Evolutionary conservation across 805 yeast genomes (phyloP), one percentile per base, ranked within the genome.

Genomic region (Zygosaccharomyces rouxii): DNA sequence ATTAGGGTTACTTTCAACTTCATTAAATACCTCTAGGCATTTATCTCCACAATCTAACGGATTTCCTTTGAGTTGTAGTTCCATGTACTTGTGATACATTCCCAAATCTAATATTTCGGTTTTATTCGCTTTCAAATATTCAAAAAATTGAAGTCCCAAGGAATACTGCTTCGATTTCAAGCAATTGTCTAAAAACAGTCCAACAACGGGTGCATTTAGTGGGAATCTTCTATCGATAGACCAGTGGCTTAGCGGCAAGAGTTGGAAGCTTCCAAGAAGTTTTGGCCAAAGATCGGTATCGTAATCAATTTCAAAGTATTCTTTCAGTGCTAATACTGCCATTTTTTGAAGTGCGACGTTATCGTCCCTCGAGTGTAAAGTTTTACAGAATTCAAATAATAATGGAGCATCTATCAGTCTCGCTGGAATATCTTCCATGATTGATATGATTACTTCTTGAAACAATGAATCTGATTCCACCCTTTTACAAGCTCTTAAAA

Each of bases 311-410:
- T 53, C 47, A 39, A 51, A 63, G 44, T 58, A 63, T 33, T 49
- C 46, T 3, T 50, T 38, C 5, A 62, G 31, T 2, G 55, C 59
- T 7, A 23, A 18, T 3, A 57, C 28, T 0, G 58, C 42, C 13
- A 42, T 21, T 21, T 29, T 18, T 22, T 44, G 42, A 7, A 52
- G 31, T 28, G 40, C 45, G 13, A 30, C 14, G 22, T 35, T 37
- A 10, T 40, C 51, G 4, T 38, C 26, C 40, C 59, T 56, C n/a
- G 54, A 38, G n/a, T 46, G 43, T 39, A 62, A 43, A 2, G 55
- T 48, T 7, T 56, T 58, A 35, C 60, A 55, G 29, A 57, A 49
- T 33, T 58, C 66, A 50, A 58, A 60, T 19, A 63, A 22, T 22
- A 64, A 38, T 44, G 46, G 55, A 1, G 54, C 45, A 44, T 66